Base-by-base conservation (phyloP, 1,139 yeast species). In the Pneumocystis wakefieldiae region DNA sequence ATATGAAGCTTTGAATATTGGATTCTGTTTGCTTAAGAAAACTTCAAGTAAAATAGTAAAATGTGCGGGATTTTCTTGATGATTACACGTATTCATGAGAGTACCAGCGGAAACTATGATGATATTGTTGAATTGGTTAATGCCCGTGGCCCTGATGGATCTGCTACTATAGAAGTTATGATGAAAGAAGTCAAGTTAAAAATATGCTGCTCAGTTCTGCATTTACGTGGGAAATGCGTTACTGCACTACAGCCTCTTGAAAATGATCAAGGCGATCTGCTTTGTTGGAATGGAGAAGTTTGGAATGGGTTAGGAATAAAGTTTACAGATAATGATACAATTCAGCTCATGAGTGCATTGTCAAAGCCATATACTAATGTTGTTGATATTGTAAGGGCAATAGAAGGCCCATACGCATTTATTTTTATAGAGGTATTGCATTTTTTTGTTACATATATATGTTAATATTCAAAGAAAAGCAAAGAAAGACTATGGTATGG, bases 401-500 rank as follows among this genome's bases (percentile, higher is more conserved):
- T 88, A 37, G 77, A 80, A 39, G 99, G 99, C 1, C 98, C 92
- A 71, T 92, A 84, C 77, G 94, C 98, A 0, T 76, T 77, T 66
- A 75, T 82, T 76, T 73, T 78, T 77, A 59, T 75, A 81, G 66
- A 79, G 53, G 87, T 83, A 67, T 67, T 57, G 14, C 24, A 10
- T 39, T 41, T 41, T 10, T 38, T 38, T 38, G 15, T 3, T 1
- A 39, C 24, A 15, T 15, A 5, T 28, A n/a, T 24, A 19, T 53
- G 8, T 59, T 37, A 32, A 24, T 57, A 29, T 32, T 24, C 32
- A 53, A 35, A 62, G 59, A 38, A 24, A 19, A 29, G 69, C 15
- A 24, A 67, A 1, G 69, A 73, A 1, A 69, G 75, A 0, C 70
- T 87, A 0, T 87, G 83, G 76, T 94, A 89, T 75, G 97, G 95